phyloP scores from a whole-genome alignment of 305 asterid species.

The Nicotiana rustica region DNA sequence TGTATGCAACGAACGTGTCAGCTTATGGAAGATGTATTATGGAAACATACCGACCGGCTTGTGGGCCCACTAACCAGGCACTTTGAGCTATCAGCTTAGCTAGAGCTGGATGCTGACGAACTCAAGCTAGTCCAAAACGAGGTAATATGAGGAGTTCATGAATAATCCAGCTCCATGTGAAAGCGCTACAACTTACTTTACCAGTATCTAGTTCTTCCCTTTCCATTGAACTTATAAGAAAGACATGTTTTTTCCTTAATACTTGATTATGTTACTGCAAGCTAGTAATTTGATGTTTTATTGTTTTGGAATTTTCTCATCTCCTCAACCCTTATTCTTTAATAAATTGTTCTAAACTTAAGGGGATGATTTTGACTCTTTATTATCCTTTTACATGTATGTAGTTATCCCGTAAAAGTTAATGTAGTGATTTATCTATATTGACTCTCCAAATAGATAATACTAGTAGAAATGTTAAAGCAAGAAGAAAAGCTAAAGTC shows the following conservation, averaged over 20 bases:
- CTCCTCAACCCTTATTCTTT: not conserved
- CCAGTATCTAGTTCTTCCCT: not conserved
- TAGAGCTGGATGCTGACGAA: not conserved
- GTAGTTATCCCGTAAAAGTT: not conserved
- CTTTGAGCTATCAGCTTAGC: too few species aligned
- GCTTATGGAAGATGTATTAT: too few species aligned
- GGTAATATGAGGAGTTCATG: not conserved
- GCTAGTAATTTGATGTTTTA: constrained; percentile 18
- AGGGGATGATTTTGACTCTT: constrained; percentile 15
- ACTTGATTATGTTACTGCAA: not conserved
- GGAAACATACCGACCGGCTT: too few species aligned
- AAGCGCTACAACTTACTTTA: not conserved
- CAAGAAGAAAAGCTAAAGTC: not conserved
- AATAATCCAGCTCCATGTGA: constrained; percentile 19
- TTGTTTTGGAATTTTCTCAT: not conserved
- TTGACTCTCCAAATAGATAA: not conserved
- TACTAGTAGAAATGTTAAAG: not conserved
- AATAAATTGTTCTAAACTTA: not conserved
- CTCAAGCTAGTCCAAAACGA: not conserved
- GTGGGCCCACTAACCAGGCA: too few species aligned
- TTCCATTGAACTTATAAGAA: not conserved
- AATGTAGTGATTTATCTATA: not conserved
- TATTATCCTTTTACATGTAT: not conserved
- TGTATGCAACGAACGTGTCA: too few species aligned
- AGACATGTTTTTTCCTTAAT: not conserved